These are phyloP conservation scores for Kwoniella sp. DNA, from an alignment of 768 basidiomycete species.

Conservation along the genomic window DNA sequence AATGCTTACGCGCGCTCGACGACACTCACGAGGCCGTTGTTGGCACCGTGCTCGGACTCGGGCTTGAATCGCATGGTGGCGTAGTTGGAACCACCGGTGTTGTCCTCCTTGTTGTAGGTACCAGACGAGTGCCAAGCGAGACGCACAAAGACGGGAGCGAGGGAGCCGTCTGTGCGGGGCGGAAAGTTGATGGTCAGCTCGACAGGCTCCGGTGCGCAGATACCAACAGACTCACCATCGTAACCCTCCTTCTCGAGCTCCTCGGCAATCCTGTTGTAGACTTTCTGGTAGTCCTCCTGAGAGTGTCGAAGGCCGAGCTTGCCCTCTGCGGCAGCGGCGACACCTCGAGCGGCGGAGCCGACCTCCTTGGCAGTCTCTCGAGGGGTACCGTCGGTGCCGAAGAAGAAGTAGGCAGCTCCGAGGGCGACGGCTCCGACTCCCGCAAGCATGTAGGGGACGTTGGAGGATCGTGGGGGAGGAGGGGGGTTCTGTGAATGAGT, in stretches of 20 bases:
- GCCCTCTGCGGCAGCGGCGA: constrained; percentile 61
- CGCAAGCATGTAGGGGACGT: constrained; percentile 56
- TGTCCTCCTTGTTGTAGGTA: constrained; percentile 70
- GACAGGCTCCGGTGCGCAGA: too few species aligned
- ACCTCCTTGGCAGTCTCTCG: constrained; percentile 58
- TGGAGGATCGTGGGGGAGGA: constrained; percentile 36
- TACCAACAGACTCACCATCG: constrained; percentile 62
- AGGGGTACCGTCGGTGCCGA: constrained; percentile 54
- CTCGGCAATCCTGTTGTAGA: constrained; percentile 85
- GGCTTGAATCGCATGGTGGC: constrained; percentile 98
- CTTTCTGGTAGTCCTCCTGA: constrained; percentile 88
- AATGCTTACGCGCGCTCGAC: not conserved
- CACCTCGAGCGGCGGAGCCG: constrained; percentile 62
- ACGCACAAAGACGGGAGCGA: constrained; percentile 76
- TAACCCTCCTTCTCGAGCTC: constrained; percentile 68
- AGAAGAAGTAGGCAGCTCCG: constrained; percentile 64
- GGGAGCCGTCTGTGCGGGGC: constrained; percentile 38
- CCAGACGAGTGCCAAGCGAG: constrained; percentile 94
- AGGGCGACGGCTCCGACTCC: constrained; percentile 61
- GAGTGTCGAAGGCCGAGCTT: constrained; percentile 61
- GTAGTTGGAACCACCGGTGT: constrained; percentile 64
- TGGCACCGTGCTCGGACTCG: constrained; percentile 64
- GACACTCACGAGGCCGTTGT: constrained; percentile 48
- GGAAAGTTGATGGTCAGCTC: too few species aligned
- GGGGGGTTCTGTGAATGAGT: constrained; percentile 29